Conservation (phyloP, 202 grass and related monocot genomes). For the Eragrostis tef region DNA sequence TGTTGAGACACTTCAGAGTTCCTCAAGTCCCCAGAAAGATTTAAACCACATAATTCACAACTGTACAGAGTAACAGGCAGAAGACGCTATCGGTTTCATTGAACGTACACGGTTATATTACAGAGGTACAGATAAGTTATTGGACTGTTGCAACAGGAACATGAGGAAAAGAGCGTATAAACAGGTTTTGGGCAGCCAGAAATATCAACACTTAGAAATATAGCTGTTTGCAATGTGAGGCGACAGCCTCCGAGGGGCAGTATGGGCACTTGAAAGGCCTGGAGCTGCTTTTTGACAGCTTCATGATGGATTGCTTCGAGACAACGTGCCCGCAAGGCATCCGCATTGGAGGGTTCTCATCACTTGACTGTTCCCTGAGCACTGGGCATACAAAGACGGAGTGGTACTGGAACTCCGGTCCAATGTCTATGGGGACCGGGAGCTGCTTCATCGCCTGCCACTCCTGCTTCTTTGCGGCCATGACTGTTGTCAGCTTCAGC, state of each 20-base stretch:
- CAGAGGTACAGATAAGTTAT: slow-evolving; percentile 47
- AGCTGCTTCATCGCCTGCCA: slow-evolving; percentile 92
- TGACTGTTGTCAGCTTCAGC: slow-evolving; percentile 69
- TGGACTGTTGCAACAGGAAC: slow-evolving; percentile 24
- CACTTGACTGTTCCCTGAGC: slow-evolving; percentile 72
- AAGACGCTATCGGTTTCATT: slow-evolving; percentile 18
- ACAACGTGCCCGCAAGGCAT: slow-evolving; percentile 90
- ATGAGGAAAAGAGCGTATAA: slow-evolving; percentile 34
- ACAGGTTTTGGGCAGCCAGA: slow-evolving; percentile 40
- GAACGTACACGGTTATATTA: slow-evolving; percentile 53
- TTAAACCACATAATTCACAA: slow-evolving; percentile 11
- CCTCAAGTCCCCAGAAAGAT: not conserved
- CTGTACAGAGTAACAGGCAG: slow-evolving; percentile 54
- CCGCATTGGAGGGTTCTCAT: slow-evolving; percentile 93
- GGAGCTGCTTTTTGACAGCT: slow-evolving; percentile 78
- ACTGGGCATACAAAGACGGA: slow-evolving; percentile 93
- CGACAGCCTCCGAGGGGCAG: slow-evolving; percentile 68
- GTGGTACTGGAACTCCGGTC: slow-evolving; percentile 78
- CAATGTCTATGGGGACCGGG: slow-evolving; percentile 79
- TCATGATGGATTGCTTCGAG: slow-evolving; percentile 79
- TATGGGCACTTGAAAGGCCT: slow-evolving; percentile 90
- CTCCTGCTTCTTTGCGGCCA: slow-evolving; percentile 79
- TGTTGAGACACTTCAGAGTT: not conserved
- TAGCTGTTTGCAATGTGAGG: slow-evolving; percentile 77
- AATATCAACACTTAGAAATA: slow-evolving; percentile 64